Conservation (phyloP, 192 early-diverging fungal species). For the Backusella mclennaniae region DNA sequence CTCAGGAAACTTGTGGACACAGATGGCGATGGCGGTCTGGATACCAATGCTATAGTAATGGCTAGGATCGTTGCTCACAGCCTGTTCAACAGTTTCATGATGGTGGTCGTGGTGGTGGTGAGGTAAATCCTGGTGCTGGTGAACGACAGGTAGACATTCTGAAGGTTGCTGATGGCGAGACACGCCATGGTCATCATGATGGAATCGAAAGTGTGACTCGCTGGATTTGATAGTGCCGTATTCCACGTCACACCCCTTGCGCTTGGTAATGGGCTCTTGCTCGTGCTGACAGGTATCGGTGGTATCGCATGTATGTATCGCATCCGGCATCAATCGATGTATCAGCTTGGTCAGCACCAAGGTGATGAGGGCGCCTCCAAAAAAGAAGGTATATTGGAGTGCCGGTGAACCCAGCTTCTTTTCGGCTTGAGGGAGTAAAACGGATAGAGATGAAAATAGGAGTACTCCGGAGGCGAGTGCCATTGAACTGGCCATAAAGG, state of each 20-base stretch:
- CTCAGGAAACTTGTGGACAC: conserved; percentile 58
- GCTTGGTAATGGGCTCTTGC: neutral
- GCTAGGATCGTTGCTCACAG: neutral
- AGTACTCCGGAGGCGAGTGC: conserved; percentile 33
- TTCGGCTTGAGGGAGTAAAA: conserved; percentile 30
- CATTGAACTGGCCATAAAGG: conserved; percentile 27
- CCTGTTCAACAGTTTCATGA: neutral
- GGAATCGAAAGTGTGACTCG: conserved; percentile 28
- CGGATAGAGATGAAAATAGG: conserved; percentile 28
- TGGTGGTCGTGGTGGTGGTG: conserved; percentile 6
- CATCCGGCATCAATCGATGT: conserved; percentile 25
- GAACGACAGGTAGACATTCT: neutral
- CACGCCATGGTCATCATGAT: conserved; percentile 3
- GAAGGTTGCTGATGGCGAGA: neutral
- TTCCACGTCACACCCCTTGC: conserved; percentile 4
- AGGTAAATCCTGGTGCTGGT: neutral
- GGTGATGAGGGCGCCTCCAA: conserved; percentile 24
- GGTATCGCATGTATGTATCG: conserved; percentile 28
- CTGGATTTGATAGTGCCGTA: conserved; percentile 21
- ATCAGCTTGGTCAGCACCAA: conserved; percentile 21
- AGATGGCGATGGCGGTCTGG: conserved; percentile 53
- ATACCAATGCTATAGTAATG: conserved; percentile 43
- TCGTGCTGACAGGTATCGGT: conserved; percentile 1
- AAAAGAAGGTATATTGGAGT: conserved; percentile 19
- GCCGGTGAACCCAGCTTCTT: neutral